Evolutionary conservation across 2,329 filamentous ascomycete genomes (phyloP).

Genomic region (Beauveria pseudobassiana): DNA sequence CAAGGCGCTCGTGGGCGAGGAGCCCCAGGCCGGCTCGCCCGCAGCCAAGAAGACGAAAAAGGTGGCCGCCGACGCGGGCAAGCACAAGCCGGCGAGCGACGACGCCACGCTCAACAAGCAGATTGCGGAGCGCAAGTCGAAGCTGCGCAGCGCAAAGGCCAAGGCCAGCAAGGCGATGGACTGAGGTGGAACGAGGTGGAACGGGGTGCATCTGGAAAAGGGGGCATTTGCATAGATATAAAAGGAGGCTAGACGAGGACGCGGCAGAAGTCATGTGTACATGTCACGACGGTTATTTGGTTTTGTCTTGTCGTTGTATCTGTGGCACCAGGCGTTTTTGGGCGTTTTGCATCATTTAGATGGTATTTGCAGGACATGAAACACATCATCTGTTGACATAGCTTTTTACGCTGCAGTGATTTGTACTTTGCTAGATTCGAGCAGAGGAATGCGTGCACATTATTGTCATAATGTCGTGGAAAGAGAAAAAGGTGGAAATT

Average conservation of each 20-base stretch:
- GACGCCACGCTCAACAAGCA: constrained; percentile 49
- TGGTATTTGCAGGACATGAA: neutral
- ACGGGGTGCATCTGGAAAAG: neutral
- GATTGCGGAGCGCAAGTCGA: constrained; percentile 51
- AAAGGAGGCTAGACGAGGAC: neutral
- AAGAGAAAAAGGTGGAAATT: neutral
- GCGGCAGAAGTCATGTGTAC: constrained; percentile 1
- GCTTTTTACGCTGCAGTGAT: neutral
- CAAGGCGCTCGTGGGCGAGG: constrained; percentile 37
- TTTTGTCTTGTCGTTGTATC: neutral
- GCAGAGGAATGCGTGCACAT: too few relatives aligned
- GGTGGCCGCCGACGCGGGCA: constrained; percentile 17
- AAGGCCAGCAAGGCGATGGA: constrained; percentile 45
- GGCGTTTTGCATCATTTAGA: constrained; percentile 3
- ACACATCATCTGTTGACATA: neutral
- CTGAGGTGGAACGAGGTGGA: neutral
- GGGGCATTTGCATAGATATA: neutral
- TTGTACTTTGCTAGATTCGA: too few relatives aligned
- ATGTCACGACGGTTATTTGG: constrained; percentile 8
- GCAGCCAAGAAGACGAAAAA: constrained; percentile 30
- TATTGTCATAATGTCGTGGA: too few relatives aligned
- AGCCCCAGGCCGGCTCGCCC: constrained; percentile 17
- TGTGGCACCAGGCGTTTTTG: constrained; percentile 5
- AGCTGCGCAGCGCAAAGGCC: constrained; percentile 52
- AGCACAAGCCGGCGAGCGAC: constrained; percentile 36